These are phyloP conservation scores for Lichtheimia ornata DNA, from an alignment of 371 early-diverging fungal species.

Conservation along the genomic window DNA sequence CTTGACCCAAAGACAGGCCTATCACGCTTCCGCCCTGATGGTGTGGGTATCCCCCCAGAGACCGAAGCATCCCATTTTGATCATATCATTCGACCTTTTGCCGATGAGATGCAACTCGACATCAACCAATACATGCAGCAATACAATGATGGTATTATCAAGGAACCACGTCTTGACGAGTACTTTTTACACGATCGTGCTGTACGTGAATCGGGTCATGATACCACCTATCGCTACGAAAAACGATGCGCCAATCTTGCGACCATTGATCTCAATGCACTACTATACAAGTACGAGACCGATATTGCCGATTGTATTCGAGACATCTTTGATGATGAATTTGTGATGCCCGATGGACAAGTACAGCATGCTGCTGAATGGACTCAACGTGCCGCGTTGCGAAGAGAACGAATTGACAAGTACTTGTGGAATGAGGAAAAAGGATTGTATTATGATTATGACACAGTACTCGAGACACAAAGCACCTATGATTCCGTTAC, in stretches of 20 bases:
- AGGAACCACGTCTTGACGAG: constrained; percentile 85
- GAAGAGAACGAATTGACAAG: constrained; percentile 60
- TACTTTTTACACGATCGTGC: constrained; percentile 98
- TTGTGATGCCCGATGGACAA: constrained; percentile 48
- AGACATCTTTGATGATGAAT: constrained; percentile 65
- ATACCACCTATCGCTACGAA: constrained; percentile 95
- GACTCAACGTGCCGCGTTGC: constrained; percentile 55
- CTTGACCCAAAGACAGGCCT: constrained; percentile 79
- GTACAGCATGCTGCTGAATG: constrained; percentile 51
- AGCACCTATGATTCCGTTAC: constrained; percentile 75
- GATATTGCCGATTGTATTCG: constrained; percentile 82
- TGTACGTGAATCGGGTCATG: constrained; percentile 96
- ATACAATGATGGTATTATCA: constrained; percentile 68
- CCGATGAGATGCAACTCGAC: constrained; percentile 63
- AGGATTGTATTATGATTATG: constrained; percentile 66
- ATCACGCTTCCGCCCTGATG: constrained; percentile 84
- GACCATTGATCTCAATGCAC: constrained; percentile 88
- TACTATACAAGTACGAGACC: constrained; percentile 93
- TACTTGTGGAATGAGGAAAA: constrained; percentile 71
- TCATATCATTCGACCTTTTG: constrained; percentile 87
- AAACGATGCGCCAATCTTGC: constrained; percentile 88
- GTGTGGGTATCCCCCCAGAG: constrained; percentile 95
- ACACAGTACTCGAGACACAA: constrained; percentile 54
- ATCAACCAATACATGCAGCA: constrained; percentile 71
- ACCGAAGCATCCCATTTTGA: constrained; percentile 95